phyloP scores from a whole-genome alignment of 305 asterid species.

The Fraxinus greggii region DNA sequence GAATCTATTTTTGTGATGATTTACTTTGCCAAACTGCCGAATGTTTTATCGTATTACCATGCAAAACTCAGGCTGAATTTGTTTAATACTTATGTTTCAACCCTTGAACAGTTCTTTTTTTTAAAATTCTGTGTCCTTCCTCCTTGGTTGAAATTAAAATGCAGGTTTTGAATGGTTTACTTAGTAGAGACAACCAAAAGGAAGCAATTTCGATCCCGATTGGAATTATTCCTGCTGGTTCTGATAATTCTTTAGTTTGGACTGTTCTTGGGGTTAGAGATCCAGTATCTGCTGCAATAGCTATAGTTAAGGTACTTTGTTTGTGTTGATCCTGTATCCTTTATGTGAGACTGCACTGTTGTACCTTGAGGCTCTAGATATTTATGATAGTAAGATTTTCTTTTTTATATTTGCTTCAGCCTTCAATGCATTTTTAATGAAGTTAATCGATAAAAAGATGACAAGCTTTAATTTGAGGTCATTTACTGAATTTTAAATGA shows the following conservation, averaged over 20 bases:
- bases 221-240: constrained; percentile 96
- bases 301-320: constrained; percentile 74
- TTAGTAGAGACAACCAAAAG: constrained; percentile 84
- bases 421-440: neutral
- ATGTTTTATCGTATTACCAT: neutral
- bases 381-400: neutral
- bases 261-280: constrained; percentile 96
- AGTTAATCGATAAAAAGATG: neutral
- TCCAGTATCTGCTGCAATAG: constrained; percentile 89
- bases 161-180: constrained; percentile 94
- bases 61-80: neutral
- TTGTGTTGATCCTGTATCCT: neutral
- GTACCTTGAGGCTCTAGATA: constrained; percentile 5
- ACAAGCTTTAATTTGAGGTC: neutral
- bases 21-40: neutral
- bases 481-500: neutral
- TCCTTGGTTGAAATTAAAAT: constrained; percentile 16
- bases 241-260: constrained; percentile 95
- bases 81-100: neutral
- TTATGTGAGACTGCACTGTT: constrained; percentile 4
- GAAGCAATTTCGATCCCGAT: constrained; percentile 95
- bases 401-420: neutral
- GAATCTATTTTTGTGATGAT: neutral
- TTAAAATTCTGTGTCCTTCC: constrained; percentile 8
- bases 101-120: constrained; percentile 8